Conservation (phyloP, 129 eudicot genomes). For the Sambucus nigra region DNA sequence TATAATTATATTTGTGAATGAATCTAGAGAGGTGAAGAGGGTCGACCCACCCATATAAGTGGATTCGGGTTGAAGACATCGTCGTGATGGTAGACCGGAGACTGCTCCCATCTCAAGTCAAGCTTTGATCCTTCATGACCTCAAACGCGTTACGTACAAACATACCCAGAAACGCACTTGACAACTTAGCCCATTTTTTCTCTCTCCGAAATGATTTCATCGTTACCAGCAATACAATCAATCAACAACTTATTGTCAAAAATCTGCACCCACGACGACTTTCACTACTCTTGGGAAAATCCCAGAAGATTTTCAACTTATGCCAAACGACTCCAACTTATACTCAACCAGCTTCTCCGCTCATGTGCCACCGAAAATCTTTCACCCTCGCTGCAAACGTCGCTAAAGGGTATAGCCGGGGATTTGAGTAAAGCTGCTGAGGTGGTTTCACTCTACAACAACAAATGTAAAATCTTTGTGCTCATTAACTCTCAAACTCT, state of each 20-base stretch:
- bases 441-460: slow-evolving; percentile 12
- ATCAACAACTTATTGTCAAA: slow-evolving; percentile 8
- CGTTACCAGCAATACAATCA: slow-evolving; percentile 3
- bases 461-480: slow-evolving; percentile 29
- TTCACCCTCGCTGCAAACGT: slow-evolving; percentile 22
- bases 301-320: slow-evolving; percentile 26
- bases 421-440: slow-evolving; percentile 19
- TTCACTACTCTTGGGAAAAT: slow-evolving; percentile 21
- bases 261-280: slow-evolving; percentile 12
- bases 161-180: too few species aligned
- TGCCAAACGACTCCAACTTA: slow-evolving; percentile 21
- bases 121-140: too few species aligned
- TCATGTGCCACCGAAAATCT: slow-evolving; percentile 8
- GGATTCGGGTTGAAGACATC: too few species aligned
- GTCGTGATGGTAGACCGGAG: too few species aligned
- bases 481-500: slow-evolving; percentile 23
- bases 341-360: slow-evolving; percentile 17
- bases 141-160: neutral
- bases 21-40: too few species aligned
- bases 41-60: too few species aligned
- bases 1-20: too few species aligned
- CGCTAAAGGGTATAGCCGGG: slow-evolving; percentile 28
- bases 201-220: slow-evolving; percentile 4
- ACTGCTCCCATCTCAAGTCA: neutral
- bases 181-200: neutral